These are phyloP conservation scores for Mycena amicta DNA, from an alignment of 768 basidiomycete species.

Conservation along the genomic window DNA sequence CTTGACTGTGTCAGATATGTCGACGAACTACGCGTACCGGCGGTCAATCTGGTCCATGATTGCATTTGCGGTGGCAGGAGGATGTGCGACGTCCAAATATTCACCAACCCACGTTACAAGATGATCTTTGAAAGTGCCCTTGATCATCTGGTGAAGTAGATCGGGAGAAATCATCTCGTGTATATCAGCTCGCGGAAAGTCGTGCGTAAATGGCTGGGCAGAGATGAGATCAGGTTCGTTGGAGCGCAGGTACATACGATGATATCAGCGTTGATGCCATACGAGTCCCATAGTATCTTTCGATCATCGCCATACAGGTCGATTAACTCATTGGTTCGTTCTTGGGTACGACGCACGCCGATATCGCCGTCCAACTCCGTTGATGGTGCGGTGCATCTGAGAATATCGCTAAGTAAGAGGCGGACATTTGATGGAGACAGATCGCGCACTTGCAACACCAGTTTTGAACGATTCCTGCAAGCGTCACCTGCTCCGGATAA, in stretches of 20 bases:
- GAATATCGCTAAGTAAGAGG: neutral
- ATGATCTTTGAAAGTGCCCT: conserved; percentile 35
- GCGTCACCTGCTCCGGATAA: conserved; percentile 32
- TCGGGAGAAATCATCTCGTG: conserved; percentile 31
- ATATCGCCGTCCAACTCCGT: conserved; percentile 5
- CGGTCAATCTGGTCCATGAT: conserved; percentile 40
- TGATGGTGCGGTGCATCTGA: conserved; percentile 6
- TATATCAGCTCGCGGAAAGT: conserved; percentile 32
- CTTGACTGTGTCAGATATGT: too few species aligned
- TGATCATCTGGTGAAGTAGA: conserved; percentile 32
- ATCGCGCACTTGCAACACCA: conserved; percentile 11
- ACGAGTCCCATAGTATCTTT: conserved; percentile 18
- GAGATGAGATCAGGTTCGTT: neutral
- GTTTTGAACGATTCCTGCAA: conserved; percentile 19
- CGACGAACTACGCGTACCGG: conserved; percentile 18
- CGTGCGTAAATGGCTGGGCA: conserved; percentile 26
- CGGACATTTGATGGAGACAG: neutral
- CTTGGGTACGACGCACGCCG: conserved; percentile 3
- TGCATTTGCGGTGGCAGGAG: conserved; percentile 13
- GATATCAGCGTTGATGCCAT: conserved; percentile 22
- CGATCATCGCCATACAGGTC: neutral
- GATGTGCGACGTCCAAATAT: conserved; percentile 24
- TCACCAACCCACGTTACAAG: conserved; percentile 32
- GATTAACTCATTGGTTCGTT: conserved; percentile 5
- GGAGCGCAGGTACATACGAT: conserved; percentile 8